Percentiles rank a stretch among this genome's conserved stretches.
Conservation (phyloP, 1,284 basidiomycete species). For the Ustilago loliicola region DNA sequence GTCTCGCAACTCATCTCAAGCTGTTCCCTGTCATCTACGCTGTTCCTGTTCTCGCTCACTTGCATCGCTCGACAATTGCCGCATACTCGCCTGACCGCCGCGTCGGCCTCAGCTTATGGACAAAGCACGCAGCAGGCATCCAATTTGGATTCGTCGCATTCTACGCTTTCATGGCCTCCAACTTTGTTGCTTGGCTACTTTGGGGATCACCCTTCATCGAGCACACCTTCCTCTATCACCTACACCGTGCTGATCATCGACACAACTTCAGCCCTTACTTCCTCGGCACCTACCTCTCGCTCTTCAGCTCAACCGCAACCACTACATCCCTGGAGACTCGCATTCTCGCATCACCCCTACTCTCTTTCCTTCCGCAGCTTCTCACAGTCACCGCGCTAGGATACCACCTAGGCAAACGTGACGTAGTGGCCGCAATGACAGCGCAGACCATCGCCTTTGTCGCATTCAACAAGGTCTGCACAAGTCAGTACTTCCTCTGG, state of each 20-base stretch:
- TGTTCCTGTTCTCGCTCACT: constrained; percentile 79
- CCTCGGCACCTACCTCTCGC: constrained; percentile 85
- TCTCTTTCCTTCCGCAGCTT: constrained; percentile 78
- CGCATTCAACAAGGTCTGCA: constrained; percentile 97
- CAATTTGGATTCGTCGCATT: constrained; percentile 80
- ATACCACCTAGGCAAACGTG: constrained; percentile 76
- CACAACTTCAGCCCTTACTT: constrained; percentile 99
- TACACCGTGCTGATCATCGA: constrained; percentile 89
- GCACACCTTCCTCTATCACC: constrained; percentile 93
- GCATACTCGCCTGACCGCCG: constrained; percentile 40
- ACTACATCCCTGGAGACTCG: constrained; percentile 13
- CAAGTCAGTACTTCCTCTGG: constrained; percentile 98
- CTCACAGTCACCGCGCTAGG: constrained; percentile 78
- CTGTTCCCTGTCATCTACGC: constrained; percentile 90
- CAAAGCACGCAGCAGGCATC: constrained; percentile 73
- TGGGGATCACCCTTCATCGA: constrained; percentile 94
- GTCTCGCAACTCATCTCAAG: constrained; percentile 66
- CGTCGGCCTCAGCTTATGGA: constrained; percentile 33
- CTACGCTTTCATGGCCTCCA: constrained; percentile 79
- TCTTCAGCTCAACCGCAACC: constrained; percentile 12
- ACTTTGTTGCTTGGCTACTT: constrained; percentile 72
- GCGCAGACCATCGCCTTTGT: constrained; percentile 92
- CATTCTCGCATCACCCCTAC: constrained; percentile 50
- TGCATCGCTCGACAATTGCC: constrained; percentile 70
- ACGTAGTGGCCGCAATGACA: constrained; percentile 86